Evolutionary conservation across 1,284 basidiomycete genomes (phyloP).

Genomic region (Wallemia hederae): DNA sequence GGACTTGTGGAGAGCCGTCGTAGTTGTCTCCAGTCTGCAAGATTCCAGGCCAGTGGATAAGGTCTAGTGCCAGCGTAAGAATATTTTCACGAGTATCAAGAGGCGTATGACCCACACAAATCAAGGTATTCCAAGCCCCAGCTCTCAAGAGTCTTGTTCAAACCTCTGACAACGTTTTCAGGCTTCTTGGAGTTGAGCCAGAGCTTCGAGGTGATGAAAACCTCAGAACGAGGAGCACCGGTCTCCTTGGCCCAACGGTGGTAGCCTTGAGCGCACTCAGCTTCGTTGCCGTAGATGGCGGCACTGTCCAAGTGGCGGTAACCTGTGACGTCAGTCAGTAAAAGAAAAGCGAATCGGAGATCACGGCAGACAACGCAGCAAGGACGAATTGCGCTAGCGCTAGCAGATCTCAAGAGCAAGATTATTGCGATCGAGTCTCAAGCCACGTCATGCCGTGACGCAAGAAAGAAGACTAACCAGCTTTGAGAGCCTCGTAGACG

Average conservation of each 20-base stretch:
- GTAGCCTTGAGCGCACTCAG: constrained; percentile 57
- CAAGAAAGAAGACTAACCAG: not conserved
- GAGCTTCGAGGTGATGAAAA: constrained; percentile 50
- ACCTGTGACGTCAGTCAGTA: not conserved
- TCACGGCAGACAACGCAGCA: no score
- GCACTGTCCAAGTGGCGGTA: not conserved
- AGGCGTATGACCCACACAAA: not conserved
- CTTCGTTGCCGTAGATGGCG: constrained; percentile 31
- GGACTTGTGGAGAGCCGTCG: not conserved
- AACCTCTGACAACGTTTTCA: not conserved
- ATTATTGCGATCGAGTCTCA: no score
- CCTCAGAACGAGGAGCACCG: constrained; percentile 43
- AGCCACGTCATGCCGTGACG: no score
- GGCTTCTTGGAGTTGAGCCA: constrained; percentile 5
- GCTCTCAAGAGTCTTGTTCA: not conserved
- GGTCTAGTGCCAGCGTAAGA: not conserved
- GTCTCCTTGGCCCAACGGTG: constrained; percentile 23
- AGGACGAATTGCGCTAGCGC: no score
- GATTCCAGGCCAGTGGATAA: not conserved
- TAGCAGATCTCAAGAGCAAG: no score
- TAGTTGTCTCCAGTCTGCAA: not conserved
- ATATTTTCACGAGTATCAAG: not conserved
- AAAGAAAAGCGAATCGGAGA: no score
- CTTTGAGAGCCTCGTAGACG: not conserved
- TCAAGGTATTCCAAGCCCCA: not conserved